Evolutionary conservation across 1,139 yeast species (phyloP), one percentile per base, ranked within the genome.

Genomic region (Candida sp.): DNA sequence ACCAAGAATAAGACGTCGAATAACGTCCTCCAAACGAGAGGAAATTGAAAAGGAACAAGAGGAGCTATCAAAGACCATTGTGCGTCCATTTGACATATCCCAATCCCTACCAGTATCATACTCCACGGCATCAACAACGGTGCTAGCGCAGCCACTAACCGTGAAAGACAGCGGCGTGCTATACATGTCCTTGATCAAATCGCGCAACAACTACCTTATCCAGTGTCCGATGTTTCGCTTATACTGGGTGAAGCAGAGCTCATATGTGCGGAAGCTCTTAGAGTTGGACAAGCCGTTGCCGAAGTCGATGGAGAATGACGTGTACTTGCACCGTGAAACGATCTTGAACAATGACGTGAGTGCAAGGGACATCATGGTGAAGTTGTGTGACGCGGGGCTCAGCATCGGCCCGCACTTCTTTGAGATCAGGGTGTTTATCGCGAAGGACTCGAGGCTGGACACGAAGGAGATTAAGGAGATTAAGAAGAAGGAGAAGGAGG

Each of bases 301-400:
- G 5, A 67, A 63, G 47, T 53, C 60, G 12, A 57, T 60, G 23
- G 68, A 62, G 39, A 75, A 65, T 32, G 65, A 55, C 44, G 58
- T 58, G 44, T 44, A 43, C 23, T 54, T 57, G 25, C 70, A 69
- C 34, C 55, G 80, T 38, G 66, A 67, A 11, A 78, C 87, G 35
- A 74, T 81, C 38, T 67, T 78, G 46, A 74, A 78, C 5, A 61
- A 70, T 37, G 79, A 79, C 11, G 77, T 76, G 7, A 84, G 84
- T 65, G 88, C 88, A 33, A 76, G 96, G 58, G 98, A 94, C 58
- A 86, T 86, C 49, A 92, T 93, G 97, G 89, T 91, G 52, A 91
- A 91, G 63, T 72, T 94, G 52, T 84, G 96, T 60, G 98, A 93
- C 59, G 85, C 93, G 51, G 71, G 76, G 0, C 69, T 92, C 72